Percentiles rank a stretch among this genome's conserved stretches.
Conservation (phyloP, 176 grass and related monocot genomes). For the Melocanna baccifera region DNA sequence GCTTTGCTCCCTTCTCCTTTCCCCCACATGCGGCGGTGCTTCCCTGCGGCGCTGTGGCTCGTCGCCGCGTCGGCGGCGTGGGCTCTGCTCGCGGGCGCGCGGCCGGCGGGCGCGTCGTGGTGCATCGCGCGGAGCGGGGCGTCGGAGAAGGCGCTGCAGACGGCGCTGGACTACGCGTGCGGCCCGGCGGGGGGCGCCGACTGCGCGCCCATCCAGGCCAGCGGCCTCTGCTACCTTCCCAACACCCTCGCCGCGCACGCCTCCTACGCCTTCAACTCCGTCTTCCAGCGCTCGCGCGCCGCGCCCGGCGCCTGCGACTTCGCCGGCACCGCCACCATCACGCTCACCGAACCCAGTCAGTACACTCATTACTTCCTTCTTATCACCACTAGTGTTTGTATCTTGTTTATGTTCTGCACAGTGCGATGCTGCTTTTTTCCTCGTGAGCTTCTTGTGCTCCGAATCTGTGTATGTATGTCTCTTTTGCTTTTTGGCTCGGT, state of each 20-base stretch:
- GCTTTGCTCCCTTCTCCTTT: neutral
- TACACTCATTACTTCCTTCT: neutral
- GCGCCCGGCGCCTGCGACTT: constrained; percentile 69
- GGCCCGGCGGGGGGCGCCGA: constrained; percentile 57
- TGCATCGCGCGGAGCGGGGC: constrained; percentile 62
- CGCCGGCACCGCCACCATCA: constrained; percentile 76
- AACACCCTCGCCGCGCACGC: constrained; percentile 80
- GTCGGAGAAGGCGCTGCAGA: constrained; percentile 28
- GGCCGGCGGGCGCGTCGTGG: constrained; percentile 33
- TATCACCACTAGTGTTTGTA: neutral
- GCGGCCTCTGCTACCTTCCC: constrained; percentile 67
- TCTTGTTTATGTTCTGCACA: neutral
- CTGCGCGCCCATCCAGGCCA: constrained; percentile 58
- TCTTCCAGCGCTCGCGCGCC: constrained; percentile 64
- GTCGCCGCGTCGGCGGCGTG: neutral
- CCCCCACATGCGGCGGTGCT: constrained; percentile 23
- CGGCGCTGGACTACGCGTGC: constrained; percentile 71
- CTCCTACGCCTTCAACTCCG: constrained; percentile 82
- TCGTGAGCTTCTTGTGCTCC: neutral
- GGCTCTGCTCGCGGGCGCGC: neutral
- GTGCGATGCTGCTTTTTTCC: neutral
- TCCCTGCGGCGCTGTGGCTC: neutral
- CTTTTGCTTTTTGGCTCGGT: constrained; percentile 35
- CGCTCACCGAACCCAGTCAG: constrained; percentile 69
- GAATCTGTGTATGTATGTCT: constrained; percentile 5